Evolutionary conservation across 2,329 filamentous ascomycete species (phyloP).

Genomic region (Ophiostoma perfectum): DNA sequence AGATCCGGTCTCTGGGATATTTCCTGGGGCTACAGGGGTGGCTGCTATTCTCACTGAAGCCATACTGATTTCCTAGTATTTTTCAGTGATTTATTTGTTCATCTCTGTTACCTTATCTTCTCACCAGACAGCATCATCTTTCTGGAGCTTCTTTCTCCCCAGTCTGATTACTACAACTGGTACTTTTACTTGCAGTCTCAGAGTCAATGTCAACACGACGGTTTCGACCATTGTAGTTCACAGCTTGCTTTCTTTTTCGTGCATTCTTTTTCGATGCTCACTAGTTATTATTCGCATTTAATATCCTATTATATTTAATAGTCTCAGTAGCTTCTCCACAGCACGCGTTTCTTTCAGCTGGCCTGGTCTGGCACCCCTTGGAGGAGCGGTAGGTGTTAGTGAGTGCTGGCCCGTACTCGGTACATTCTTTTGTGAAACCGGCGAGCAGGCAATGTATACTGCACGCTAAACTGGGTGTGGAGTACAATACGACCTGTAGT

Average conservation of each 20-base stretch:
- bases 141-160: too few relatives aligned
- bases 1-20: background rate
- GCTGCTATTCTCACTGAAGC: too few relatives aligned
- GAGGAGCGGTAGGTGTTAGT: background rate
- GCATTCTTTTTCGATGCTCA: background rate
- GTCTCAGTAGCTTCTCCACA: background rate
- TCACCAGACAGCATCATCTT: too few relatives aligned
- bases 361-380: background rate
- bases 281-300: background rate
- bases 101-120: too few relatives aligned
- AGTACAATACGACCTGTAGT: too few relatives aligned
- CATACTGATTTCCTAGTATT: too few relatives aligned
- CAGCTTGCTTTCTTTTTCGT: background rate
- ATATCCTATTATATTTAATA: background rate
- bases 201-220: background rate
- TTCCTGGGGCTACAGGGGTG: conserved; percentile 1
- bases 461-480: too few relatives aligned
- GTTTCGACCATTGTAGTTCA: background rate
- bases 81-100: too few relatives aligned
- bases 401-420: background rate
- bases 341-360: conserved; percentile 13
- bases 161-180: background rate
- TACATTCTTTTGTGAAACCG: background rate
- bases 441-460: background rate
- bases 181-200: background rate